Evolutionary conservation across 139 green algal genomes (phyloP), one percentile per base, ranked within the genome.

Genomic region (Picochlorum costavermella): DNA sequence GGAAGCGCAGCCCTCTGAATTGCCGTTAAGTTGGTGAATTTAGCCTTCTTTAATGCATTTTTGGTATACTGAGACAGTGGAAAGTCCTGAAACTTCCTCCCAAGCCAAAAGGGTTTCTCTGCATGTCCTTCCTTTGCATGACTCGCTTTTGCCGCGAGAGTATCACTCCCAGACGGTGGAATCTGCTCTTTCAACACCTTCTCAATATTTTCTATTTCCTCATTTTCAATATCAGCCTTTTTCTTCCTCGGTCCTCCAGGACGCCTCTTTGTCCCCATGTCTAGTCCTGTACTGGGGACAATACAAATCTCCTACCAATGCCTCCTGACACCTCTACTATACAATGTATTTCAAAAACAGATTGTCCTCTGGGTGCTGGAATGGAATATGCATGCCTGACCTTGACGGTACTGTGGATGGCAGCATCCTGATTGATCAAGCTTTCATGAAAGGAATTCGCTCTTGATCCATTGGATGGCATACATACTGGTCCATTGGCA

Each of bases 1-100:
- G 94, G 94, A 31, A 99, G 61, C 4, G 90, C 81, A 12, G 90
- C 87, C 0, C 88, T 73, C 79, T 99, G 94, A 37, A 99, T 92
- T 10, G 91, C 94, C 4, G 94, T 99, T 63, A 93, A 61, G 2
- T 31, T 75, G 2, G 73, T 64, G 50, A 81, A 96, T 25, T 82
- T 81, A 61, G 71, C 61, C 10, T 80, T 74, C 23, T 44, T 55
- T 23, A 95, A 69, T 1, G 71, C 85, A 30, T 82, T 74, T 28
- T 78, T 73, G n/a, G 75, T 90, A 61, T 70, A 66, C 5, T 59
- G 37, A 6, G 74, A 84, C 11, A 90, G 65, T 25, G 81, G 81
- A 23, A 90, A 63, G 25, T 86, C 76, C 5, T 78, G 68, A 62
- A 88, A 88, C 2, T 44, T 60, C 13, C 63, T 48, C 45, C 64